Evolutionary conservation across 495 filamentous ascomycete species (phyloP), one percentile per base, ranked within the genome.

Genomic region (Penicillium daleae): DNA sequence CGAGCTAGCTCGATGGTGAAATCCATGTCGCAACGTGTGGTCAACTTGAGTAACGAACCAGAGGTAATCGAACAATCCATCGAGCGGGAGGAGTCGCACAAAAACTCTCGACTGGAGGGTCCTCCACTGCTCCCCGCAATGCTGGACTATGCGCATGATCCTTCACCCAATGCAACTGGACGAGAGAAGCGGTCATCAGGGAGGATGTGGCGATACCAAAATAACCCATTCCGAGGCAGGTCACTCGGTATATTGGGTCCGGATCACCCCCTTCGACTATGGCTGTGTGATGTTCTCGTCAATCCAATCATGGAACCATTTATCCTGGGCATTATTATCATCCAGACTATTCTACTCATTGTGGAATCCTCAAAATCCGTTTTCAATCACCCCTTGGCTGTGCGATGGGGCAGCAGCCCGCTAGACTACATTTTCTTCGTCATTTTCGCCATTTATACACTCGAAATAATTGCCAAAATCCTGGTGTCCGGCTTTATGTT

Each of bases 21-120:
- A 66, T 93, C 93, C 66, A 96, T 98, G 87, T 97, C 96, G 21
- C 92, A 97, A 76, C 92, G 95, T 74, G 92, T 99, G 59, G 95
- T 98, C 69, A 97, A 97, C 72, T 81, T 99, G 60, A 96, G 94
- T 78, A 96, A 95, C 69, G 93, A 97, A 66, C 85, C 88, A 8
- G 87, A 90, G 64, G 78, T 91, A 37, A 83, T 95, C 21, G 91
- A 94, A 64, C 88, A 92, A 63, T 85, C 83, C n/a, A 83, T 89
- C 29, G 80, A 85, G 56, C 82, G 90, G 61, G 86, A 92, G 60
- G 87, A 90, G 54, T 85, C 82, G 6, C 69, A 78, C 42, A 82
- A 77, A 63, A 80, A 79, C 62, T 68, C 83, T 29, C 78, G 83
- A 60, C 68, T 84, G 67, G 79, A 86, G 33, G 83, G 71, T 51